phyloP scores from a whole-genome alignment of 2,329 filamentous ascomycete genomes.

The Penicillium sclerotigenum region DNA sequence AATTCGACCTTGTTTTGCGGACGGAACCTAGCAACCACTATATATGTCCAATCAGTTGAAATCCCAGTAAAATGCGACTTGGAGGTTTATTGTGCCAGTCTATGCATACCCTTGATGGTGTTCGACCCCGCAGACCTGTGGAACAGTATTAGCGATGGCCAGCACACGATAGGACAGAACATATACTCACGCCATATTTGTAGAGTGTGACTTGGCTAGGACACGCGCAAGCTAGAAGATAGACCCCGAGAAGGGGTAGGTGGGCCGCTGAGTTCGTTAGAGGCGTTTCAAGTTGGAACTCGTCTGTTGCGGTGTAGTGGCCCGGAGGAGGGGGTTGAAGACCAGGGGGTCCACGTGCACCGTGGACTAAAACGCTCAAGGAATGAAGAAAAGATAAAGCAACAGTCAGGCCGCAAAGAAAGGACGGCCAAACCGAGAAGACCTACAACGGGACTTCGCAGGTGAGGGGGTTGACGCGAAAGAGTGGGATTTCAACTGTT shows the following conservation, averaged over 20 bases:
- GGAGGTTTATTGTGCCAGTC: neutral
- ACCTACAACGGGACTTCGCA: slow-evolving; percentile 1
- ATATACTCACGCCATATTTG: slow-evolving; percentile 49
- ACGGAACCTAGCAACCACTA: slow-evolving; percentile 94
- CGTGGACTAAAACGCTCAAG: slow-evolving; percentile 5
- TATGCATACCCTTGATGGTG: slow-evolving; percentile 53
- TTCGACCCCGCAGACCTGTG: slow-evolving; percentile 36
- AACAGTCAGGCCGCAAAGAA: slow-evolving; percentile 6
- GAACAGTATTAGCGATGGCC: slow-evolving; percentile 14
- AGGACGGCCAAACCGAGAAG: neutral
- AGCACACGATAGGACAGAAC: slow-evolving; percentile 6
- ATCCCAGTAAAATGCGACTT: neutral
- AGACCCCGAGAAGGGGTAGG: slow-evolving; percentile 28
- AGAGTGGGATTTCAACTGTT: slow-evolving; percentile 21
- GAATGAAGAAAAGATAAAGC: slow-evolving; percentile 2
- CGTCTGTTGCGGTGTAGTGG: slow-evolving; percentile 8
- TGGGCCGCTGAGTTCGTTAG: slow-evolving; percentile 10
- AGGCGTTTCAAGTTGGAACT: slow-evolving; percentile 11
- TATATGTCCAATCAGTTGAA: slow-evolving; percentile 25
- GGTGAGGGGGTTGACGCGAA: slow-evolving; percentile 7
- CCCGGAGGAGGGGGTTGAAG: slow-evolving; percentile 10
- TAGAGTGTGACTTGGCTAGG: slow-evolving; percentile 16
- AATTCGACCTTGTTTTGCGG: slow-evolving; percentile 95
- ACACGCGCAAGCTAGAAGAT: slow-evolving; percentile 12
- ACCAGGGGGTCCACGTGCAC: slow-evolving; percentile 20